phyloP scores from a whole-genome alignment of 2,329 filamentous ascomycete genomes.

The Arachnomyces sp. region DNA sequence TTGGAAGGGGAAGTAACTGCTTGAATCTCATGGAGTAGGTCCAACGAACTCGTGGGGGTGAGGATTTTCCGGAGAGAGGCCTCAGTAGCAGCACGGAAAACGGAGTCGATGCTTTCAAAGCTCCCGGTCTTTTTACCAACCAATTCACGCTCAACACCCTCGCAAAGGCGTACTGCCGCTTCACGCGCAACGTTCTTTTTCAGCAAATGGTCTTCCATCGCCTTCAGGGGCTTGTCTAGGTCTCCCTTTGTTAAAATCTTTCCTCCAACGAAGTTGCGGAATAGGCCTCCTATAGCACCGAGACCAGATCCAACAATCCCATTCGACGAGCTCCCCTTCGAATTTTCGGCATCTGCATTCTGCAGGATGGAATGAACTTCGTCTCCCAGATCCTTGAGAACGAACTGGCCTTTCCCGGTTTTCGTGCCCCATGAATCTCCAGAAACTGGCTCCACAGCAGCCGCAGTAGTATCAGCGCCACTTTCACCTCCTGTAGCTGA shows the following conservation, averaged over 20 bases:
- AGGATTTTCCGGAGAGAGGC: conserved; percentile 89
- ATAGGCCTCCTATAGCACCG: conserved; percentile 76
- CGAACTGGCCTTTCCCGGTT: conserved; percentile 83
- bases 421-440: conserved; percentile 76
- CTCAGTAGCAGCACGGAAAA: conserved; percentile 80
- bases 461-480: conserved; percentile 47
- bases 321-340: conserved; percentile 40
- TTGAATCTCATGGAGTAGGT: conserved; percentile 89
- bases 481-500: conserved; percentile 52
- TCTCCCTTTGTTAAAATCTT: conserved; percentile 86
- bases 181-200: conserved; percentile 95
- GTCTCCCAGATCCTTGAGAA: conserved; percentile 85
- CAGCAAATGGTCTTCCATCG: conserved; percentile 90
- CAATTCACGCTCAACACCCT: conserved; percentile 83
- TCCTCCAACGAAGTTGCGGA: conserved; percentile 90
- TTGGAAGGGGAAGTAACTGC: conserved; percentile 61
- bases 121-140: conserved; percentile 83
- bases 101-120: conserved; percentile 82
- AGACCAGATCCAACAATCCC: conserved; percentile 73
- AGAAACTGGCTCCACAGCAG: conserved; percentile 65
- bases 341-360: conserved; percentile 61
- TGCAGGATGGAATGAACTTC: conserved; percentile 87
- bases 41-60: conserved; percentile 88
- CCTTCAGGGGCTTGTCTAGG: conserved; percentile 84
- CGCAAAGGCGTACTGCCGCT: conserved; percentile 82